Percentiles rank a stretch among this genome's conserved stretches.
Conservation (phyloP, 2,329 filamentous ascomycete species). For the Lasiodiplodia hormozganensis region DNA sequence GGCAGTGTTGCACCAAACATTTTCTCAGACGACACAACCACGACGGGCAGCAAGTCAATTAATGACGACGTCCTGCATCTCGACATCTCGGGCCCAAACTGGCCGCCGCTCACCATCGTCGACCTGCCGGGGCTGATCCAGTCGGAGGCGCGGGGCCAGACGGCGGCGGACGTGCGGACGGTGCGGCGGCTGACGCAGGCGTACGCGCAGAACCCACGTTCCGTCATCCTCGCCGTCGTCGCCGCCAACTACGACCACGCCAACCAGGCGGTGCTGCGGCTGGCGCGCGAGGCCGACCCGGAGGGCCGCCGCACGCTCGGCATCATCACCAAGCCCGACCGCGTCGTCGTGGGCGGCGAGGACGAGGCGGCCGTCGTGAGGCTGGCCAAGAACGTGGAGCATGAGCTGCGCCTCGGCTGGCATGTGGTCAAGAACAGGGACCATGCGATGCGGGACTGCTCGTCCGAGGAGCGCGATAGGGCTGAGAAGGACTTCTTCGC, state of each 20-base stretch:
- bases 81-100: constrained; percentile 36
- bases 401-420: constrained; percentile 57
- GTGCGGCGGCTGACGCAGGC: constrained; percentile 48
- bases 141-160: constrained; percentile 40
- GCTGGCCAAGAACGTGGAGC: constrained; percentile 49
- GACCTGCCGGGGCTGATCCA: constrained; percentile 51
- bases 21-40: neutral
- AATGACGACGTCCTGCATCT: constrained; percentile 37
- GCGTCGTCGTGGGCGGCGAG: constrained; percentile 45
- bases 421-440: constrained; percentile 60
- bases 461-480: constrained; percentile 46
- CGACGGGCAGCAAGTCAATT: constrained; percentile 33
- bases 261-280: constrained; percentile 63
- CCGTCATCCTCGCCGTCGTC: constrained; percentile 62
- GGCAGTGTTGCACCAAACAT: neutral
- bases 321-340: constrained; percentile 64
- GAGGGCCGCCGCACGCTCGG: constrained; percentile 58
- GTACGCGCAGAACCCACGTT: constrained; percentile 66
- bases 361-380: constrained; percentile 52
- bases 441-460: constrained; percentile 41
- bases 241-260: constrained; percentile 56
- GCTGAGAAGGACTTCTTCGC: constrained; percentile 46
- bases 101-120: constrained; percentile 42
- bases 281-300: constrained; percentile 56
- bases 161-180: constrained; percentile 41